Conservation (phyloP, 2,329 filamentous ascomycete species). For the Penicillium sp. region DNA sequence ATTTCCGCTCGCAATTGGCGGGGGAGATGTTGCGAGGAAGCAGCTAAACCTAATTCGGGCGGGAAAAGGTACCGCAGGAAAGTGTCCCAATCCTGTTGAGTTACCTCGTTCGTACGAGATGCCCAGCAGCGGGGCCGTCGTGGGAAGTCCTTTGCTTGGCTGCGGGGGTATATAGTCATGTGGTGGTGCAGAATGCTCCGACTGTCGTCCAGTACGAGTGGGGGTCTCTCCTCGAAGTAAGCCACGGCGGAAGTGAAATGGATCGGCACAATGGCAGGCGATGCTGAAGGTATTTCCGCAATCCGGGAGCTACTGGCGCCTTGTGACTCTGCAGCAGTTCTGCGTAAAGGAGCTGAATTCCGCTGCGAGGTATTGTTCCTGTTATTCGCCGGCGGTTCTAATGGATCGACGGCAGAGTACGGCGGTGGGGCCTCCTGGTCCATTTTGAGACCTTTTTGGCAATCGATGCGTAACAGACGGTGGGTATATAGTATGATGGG, state of each 20-base stretch:
- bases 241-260: constrained; percentile 38
- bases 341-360: constrained; percentile 21
- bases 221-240: constrained; percentile 42
- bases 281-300: constrained; percentile 7
- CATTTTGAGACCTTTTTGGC: constrained; percentile 22
- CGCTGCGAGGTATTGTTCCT: constrained; percentile 17
- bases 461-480: not conserved
- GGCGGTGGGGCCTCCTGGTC: constrained; percentile 43
- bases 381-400: constrained; percentile 25
- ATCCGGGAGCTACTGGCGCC: constrained; percentile 21
- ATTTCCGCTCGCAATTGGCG: constrained; percentile 43
- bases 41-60: constrained; percentile 38
- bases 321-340: constrained; percentile 14
- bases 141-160: constrained; percentile 44
- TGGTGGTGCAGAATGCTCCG: constrained; percentile 35
- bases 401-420: constrained; percentile 43
- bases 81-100: constrained; percentile 46
- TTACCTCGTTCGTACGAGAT: constrained; percentile 33
- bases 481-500: not conserved
- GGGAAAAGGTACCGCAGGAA: constrained; percentile 47
- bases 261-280: constrained; percentile 20
- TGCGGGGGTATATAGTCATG: constrained; percentile 43
- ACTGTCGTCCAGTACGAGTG: constrained; percentile 24
- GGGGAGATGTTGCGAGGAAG: constrained; percentile 37
- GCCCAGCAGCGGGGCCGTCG: constrained; percentile 45